Conservation (phyloP, 2,329 filamentous ascomycete species). For the Calcarisporium arbuscula region DNA sequence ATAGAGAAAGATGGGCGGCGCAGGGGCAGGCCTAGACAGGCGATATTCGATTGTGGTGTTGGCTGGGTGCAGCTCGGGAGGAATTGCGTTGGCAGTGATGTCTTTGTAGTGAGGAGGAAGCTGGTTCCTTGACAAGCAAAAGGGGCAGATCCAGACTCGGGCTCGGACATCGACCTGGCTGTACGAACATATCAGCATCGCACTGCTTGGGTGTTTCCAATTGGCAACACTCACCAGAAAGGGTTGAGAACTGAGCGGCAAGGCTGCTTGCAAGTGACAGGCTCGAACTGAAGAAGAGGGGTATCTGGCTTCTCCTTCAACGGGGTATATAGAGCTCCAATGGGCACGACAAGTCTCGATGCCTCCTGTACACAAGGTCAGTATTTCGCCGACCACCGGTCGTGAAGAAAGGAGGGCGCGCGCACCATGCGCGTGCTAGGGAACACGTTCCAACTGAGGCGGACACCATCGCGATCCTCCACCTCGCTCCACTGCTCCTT, state of each 20-base stretch:
- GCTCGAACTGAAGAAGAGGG: conserved; percentile 88
- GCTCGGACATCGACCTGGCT: conserved; percentile 81
- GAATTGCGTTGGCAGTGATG: conserved; percentile 76
- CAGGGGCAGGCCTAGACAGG: conserved; percentile 74
- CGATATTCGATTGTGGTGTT: conserved; percentile 91
- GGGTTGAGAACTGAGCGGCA: conserved; percentile 95
- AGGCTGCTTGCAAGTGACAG: conserved; percentile 91
- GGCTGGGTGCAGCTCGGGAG: conserved; percentile 71
- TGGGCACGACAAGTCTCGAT: conserved; percentile 88
- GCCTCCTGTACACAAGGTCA: conserved; percentile 59
- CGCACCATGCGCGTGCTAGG: conserved; percentile 93
- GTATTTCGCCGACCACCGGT: too few relatives aligned
- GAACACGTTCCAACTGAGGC: conserved; percentile 98
- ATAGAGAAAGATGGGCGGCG: conserved; percentile 79
- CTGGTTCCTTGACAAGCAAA: conserved; percentile 77
- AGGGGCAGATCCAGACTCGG: conserved; percentile 82
- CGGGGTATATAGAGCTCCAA: conserved; percentile 91
- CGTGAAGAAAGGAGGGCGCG: conserved; percentile 11
- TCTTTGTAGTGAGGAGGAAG: conserved; percentile 86
- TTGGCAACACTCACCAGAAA: conserved; percentile 64
- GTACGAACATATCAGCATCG: conserved; percentile 15
- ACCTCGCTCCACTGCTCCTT: conserved; percentile 97
- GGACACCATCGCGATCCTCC: conserved; percentile 92
- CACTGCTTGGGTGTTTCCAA: background rate
- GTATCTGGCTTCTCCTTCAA: conserved; percentile 91